phyloP scores from a whole-genome alignment of 1,284 basidiomycete genomes.

The Ustilago hordei region DNA sequence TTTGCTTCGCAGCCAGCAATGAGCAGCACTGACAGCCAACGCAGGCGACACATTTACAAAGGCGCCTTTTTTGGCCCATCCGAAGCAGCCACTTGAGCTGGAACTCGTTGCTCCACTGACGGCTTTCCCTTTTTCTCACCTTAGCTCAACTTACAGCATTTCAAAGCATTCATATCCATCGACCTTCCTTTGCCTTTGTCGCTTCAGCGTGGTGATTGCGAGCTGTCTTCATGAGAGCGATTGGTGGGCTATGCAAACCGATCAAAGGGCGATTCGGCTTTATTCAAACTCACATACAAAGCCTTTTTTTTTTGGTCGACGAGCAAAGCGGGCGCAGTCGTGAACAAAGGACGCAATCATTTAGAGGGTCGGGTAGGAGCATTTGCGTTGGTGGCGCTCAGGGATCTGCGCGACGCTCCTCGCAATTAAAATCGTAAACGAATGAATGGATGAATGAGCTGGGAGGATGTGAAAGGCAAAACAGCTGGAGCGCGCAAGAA shows the following conservation, averaged over 20 bases:
- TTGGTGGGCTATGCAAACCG: too few relatives aligned
- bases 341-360: not conserved
- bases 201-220: not conserved
- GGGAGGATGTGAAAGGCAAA: not conserved
- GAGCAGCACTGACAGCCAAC: conserved; percentile 1
- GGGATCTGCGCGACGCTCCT: conserved; percentile 18
- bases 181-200: not conserved
- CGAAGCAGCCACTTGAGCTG: not conserved
- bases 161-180: not conserved
- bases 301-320: not conserved
- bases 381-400: conserved; percentile 33
- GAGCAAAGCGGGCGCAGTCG: not conserved
- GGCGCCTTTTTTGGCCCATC: not conserved
- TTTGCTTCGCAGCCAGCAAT: not conserved
- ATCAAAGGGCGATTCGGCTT: not conserved
- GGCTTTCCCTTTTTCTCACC: not conserved
- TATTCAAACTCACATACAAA: not conserved
- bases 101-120: not conserved
- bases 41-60: conserved; percentile 6
- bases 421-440: not conserved
- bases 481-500: not conserved
- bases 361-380: conserved; percentile 16
- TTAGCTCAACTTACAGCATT: not conserved
- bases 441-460: not conserved
- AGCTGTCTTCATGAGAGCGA: not conserved